Evolutionary conservation across 306 rosid species (phyloP).

Genomic region (Phaseolus lunatus): DNA sequence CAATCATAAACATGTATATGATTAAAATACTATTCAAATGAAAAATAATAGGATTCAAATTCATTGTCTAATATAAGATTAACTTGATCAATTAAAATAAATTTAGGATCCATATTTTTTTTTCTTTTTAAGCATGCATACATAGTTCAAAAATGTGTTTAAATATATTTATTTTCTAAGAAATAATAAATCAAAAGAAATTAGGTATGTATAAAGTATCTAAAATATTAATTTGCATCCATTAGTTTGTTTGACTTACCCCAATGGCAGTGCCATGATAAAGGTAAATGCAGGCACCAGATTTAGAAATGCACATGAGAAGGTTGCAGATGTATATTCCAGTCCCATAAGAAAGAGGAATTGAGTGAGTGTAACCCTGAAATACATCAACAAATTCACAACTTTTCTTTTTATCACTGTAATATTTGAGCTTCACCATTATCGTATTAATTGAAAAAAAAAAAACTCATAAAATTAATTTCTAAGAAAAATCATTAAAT

Average conservation of each 20-base stretch:
- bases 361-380: slow-evolving; percentile 74
- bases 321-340: slow-evolving; percentile 75
- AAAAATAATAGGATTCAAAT: no score
- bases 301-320: slow-evolving; percentile 88
- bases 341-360: slow-evolving; percentile 77
- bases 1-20: no score
- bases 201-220: no score
- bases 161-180: not conserved
- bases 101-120: no score
- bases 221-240: no score
- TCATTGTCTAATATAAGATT: no score
- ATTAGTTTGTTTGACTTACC: slow-evolving; percentile 54
- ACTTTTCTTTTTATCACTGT: not conserved
- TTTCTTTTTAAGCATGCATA: not conserved
- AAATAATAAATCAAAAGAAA: not conserved
- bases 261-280: slow-evolving; percentile 73
- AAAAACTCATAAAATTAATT: no score
- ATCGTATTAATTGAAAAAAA: no score
- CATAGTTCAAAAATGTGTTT: not conserved
- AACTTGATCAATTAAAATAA: no score
- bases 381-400: slow-evolving; percentile 26
- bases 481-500: no score
- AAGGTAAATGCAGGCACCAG: slow-evolving; percentile 81
- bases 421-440: no score
- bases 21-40: no score